phyloP scores from a whole-genome alignment of 1,284 basidiomycete species.

The Coniferiporia sulphurascens region DNA sequence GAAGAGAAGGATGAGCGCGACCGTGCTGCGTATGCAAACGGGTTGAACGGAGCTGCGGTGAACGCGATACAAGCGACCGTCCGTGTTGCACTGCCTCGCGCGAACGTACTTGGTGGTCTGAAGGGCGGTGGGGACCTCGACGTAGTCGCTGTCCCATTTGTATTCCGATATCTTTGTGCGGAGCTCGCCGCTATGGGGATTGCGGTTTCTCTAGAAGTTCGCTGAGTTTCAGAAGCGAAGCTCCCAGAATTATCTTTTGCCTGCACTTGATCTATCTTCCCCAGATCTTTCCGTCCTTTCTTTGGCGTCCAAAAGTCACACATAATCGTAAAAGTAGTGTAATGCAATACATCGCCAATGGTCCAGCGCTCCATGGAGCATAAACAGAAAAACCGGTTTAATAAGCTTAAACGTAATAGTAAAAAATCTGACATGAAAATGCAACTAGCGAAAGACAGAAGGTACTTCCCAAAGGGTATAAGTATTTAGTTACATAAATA shows the following conservation, averaged over 20 bases:
- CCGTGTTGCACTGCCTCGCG: conserved; percentile 56
- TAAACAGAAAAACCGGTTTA: neutral
- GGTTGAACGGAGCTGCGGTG: conserved; percentile 35
- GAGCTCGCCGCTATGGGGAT: conserved; percentile 86
- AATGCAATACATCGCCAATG: neutral
- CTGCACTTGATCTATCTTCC: neutral
- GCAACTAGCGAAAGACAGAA: neutral
- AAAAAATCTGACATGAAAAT: neutral
- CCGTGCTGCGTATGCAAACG: conserved; percentile 48
- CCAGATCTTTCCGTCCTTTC: neutral
- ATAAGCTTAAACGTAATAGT: neutral
- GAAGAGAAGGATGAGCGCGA: conserved; percentile 57
- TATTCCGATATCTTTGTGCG: conserved; percentile 86
- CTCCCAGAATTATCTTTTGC: neutral
- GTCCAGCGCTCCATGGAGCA: neutral
- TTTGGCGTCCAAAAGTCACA: neutral
- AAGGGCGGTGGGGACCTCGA: conserved; percentile 80
- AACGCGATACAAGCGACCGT: conserved; percentile 42
- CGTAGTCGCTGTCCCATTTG: conserved; percentile 93
- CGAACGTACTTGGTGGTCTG: conserved; percentile 55
- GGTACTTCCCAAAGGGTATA: conserved; percentile 3
- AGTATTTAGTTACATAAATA: conserved; percentile 12
- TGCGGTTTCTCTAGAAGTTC: conserved; percentile 69
- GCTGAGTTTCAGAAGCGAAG: conserved; percentile 21
- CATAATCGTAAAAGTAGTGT: conserved; percentile 2